Base-by-base conservation (phyloP, 2,329 filamentous ascomycete genomes). In the Paecilomyces fulvus region DNA sequence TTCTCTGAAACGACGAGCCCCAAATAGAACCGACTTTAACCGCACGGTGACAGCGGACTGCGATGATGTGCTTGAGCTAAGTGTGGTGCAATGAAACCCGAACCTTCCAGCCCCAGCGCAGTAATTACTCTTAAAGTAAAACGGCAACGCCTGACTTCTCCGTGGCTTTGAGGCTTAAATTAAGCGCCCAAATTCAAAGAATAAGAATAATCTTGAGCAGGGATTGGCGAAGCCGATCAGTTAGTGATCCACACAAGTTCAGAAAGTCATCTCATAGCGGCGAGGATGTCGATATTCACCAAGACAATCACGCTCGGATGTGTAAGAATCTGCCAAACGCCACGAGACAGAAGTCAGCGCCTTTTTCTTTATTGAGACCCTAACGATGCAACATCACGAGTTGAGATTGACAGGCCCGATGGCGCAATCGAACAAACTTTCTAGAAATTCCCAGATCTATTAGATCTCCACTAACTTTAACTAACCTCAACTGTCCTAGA, bases 51-150 rank as follows among this genome's bases (percentile, higher is more conserved):
- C 25, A 28, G 25, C 48, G 11, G 37, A 48, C 31, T 12, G 30
- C 31, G 52, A 53, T 53, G 52, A 53, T 53, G 52, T 53, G 52
- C 52, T 53, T 30, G 12, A 4, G n/a, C 52, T 43, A 43, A 53
- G 20, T 12, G 52, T 53, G 52, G 37, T 46, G 52, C 52, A 53
- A 53, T 49, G 48, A 37, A 37, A 21, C 48, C 43, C 25, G 56
- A 51, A 48, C 49, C 43, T 17, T n/a, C 37, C 37, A 43, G 37
- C 37, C 37, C 37, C 37, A 43, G n/a, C 25, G 25, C 14, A 6
- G 37, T 9, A 9, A 17, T 43, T 43, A 43, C 37, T 43, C 9
- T 43, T 5, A 28, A 28, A 28, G 25, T 7, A 5, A 28, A 28
- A 28, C 25, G 4, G 5, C 7, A 5, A 28, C 25, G 25, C 25